phyloP scores from a whole-genome alignment of 805 yeast species.

The Ogataea pilisensis region DNA sequence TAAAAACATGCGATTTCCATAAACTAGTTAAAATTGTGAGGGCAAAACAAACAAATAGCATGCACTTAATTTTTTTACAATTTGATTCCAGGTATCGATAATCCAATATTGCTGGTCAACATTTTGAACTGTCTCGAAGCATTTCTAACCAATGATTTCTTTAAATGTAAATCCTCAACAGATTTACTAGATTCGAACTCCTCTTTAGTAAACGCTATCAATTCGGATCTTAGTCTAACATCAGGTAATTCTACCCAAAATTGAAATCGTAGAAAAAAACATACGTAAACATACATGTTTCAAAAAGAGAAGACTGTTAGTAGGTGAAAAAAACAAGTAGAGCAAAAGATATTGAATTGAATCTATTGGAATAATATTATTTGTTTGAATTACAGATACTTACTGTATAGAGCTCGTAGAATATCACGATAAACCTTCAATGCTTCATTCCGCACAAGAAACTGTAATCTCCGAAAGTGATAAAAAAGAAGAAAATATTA shows the following conservation, averaged over 20 bases:
- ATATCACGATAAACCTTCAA: conserved; percentile 30
- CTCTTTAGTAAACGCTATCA: conserved; percentile 26
- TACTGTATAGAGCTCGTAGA: conserved; percentile 26
- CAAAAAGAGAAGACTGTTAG: no score
- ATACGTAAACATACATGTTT: no score
- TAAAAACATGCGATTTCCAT: no score
- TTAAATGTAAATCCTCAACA: conserved; percentile 25
- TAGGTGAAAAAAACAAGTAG: background rate
- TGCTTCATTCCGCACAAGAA: conserved; percentile 27
- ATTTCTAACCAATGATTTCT: conserved; percentile 28
- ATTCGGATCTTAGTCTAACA: conserved; percentile 16
- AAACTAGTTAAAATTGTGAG: no score
- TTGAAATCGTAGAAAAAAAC: no score
- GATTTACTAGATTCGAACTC: conserved; percentile 26
- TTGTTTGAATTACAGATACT: no score
- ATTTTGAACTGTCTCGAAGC: conserved; percentile 33
- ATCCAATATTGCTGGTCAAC: conserved; percentile 25
- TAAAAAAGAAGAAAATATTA: no score
- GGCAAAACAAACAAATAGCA: no score
- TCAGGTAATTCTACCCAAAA: conserved; percentile 29
- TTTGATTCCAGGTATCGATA: conserved; percentile 24
- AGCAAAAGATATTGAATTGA: no score
- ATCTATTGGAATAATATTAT: no score
- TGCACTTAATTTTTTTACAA: conserved; percentile 4
- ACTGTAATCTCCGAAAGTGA: conserved; percentile 11